Base-by-base conservation (phyloP, 345 rosid genomes). In the Kernera saxatilis region DNA sequence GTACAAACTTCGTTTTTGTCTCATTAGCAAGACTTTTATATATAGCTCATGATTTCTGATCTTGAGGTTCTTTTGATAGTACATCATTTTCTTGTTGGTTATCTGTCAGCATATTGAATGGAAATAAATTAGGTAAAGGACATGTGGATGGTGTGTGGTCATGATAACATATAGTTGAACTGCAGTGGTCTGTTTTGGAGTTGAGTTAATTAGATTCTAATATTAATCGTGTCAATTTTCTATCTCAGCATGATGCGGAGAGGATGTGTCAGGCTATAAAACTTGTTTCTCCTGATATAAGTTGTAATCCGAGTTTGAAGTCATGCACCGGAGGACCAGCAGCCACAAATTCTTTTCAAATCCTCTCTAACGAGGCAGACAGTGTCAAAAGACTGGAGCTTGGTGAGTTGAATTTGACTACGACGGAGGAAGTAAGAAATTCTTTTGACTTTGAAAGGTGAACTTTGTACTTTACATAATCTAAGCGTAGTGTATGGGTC, bases 211-310 rank as follows among this genome's bases (percentile, higher is more conserved):
- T 22, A 43, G 19, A 69, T 52, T 27, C 11, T 43, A 35, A n/a
- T 44, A 18, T 23, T 62, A 45, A 32, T 27, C 14, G 10, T 43
- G 59, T 51, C 18, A 64, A 8, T 63, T 23, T 72, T 57, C 68
- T 30, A 70, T 64, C 77, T 71, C 78, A 93, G 98, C 44, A 23
- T 74, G 90, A 94, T 65, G 90, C 91, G 33, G 88, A 80, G 85
- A 87, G 56, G 85, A 79, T 88, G 80, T 83, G 80, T 75, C 76
- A 58, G 61, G 73, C 78, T 72, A 36, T 93, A 66, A 84, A 63
- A 41, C 51, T 72, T 76, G 85, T 76, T 72, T 70, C 86, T 36
- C 15, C 71, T 58, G 90, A 71, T 9, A 30, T 72, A 71, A 69
- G 69, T 8, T 77, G 79, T 78, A 80, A 51, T 18, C 67, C 77